Conservation (phyloP, 2,329 filamentous ascomycete species). For the Penicillium verrucosum region DNA sequence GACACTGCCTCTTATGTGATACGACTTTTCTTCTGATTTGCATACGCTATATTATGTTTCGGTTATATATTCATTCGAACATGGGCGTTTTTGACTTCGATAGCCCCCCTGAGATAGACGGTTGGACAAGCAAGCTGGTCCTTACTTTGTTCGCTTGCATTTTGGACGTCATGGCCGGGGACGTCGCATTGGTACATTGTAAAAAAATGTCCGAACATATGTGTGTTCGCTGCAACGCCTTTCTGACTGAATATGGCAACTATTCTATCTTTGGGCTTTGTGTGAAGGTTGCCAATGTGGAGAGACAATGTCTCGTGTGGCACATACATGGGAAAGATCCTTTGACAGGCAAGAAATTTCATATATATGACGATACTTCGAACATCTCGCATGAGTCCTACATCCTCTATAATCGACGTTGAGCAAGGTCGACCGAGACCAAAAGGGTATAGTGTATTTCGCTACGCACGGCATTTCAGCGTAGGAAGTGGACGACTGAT, state of each 20-base stretch:
- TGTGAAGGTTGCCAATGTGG: background rate
- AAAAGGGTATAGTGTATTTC: background rate
- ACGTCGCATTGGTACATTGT: background rate
- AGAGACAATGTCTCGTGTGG: background rate
- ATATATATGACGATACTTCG: background rate
- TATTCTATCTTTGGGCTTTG: background rate
- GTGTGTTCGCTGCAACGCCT: background rate
- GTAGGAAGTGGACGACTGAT: background rate
- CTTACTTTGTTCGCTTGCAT: slow-evolving; percentile 2
- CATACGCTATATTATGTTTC: background rate
- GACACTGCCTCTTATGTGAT: background rate
- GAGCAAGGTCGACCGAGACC: background rate
- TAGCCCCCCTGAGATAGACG: background rate
- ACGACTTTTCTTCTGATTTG: slow-evolving; percentile 1
- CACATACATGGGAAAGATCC: background rate
- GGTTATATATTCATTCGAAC: background rate
- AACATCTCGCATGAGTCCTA: background rate
- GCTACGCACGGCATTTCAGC: background rate
- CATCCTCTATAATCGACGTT: background rate
- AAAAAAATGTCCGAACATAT: background rate
- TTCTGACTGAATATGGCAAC: background rate
- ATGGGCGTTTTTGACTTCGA: background rate
- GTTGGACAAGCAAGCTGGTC: slow-evolving; percentile 1
- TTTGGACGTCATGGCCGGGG: background rate
- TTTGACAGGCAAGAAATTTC: background rate